Conservation (phyloP, 176 grass and related monocot genomes). For the Musa troglodytarum region DNA sequence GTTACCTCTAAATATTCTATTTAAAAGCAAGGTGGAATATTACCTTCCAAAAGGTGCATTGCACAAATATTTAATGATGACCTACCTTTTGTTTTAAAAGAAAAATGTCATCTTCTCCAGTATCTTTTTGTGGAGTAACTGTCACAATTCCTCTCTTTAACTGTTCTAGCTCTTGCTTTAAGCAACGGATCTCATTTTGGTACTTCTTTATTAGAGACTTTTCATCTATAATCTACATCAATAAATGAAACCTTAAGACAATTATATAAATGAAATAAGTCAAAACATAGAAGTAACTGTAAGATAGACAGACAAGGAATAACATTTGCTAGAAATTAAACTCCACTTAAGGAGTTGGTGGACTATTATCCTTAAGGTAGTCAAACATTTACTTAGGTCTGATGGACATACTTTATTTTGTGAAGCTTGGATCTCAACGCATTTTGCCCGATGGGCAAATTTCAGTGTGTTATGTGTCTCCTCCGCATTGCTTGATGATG, state of each 20-base stretch:
- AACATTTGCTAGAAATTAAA: not conserved
- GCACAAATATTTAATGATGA: not conserved
- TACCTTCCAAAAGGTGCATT: not conserved
- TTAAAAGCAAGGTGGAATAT: not conserved
- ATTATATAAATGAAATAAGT: constrained; percentile 18
- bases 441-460: constrained; percentile 94
- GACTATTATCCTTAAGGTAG: constrained; percentile 16
- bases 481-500: constrained; percentile 97
- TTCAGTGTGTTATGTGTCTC: constrained; percentile 99
- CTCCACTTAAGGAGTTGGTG: not conserved
- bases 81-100: constrained; percentile 89
- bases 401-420: constrained; percentile 74
- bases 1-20: not conserved
- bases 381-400: not conserved
- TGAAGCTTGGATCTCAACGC: constrained; percentile 93
- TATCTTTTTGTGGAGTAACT: constrained; percentile 58
- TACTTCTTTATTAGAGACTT: constrained; percentile 99
- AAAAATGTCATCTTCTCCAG: constrained; percentile 65
- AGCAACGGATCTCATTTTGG: constrained; percentile 86
- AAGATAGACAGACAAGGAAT: constrained; percentile 10
- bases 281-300: constrained; percentile 7
- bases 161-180: constrained; percentile 92
- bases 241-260: constrained; percentile 21
- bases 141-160: constrained; percentile 91
- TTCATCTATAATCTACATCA: constrained; percentile 86